phyloP scores from a whole-genome alignment of 331 rosid genomes.

The Erythrophleum ivorense region DNA sequence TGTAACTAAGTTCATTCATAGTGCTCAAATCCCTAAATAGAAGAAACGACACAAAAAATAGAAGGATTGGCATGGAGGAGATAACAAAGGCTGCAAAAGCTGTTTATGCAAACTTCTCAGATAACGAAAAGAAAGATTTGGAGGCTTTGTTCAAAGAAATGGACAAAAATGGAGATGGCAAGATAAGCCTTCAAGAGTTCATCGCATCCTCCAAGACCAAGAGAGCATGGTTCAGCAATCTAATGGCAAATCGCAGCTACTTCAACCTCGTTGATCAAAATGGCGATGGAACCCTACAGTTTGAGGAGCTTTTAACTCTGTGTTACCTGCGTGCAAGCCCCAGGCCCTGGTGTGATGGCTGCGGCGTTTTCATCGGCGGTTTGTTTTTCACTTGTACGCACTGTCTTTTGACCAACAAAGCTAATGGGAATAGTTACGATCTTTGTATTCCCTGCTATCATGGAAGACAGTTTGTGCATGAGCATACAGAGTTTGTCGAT shows the following conservation, averaged over 20 bases:
- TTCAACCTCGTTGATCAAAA: background rate
- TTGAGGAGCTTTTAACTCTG: background rate
- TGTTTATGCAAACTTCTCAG: background rate
- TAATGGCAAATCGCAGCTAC: fast-evolving
- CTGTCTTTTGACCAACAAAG: background rate
- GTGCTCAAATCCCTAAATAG: too few species aligned
- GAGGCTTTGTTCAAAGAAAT: background rate
- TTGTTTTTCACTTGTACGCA: background rate
- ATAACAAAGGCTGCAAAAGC: background rate
- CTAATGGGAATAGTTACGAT: background rate
- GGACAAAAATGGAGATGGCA: background rate
- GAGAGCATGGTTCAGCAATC: too few species aligned
- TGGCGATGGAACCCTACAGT: background rate
- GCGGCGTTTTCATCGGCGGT: background rate
- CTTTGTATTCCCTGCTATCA: background rate
- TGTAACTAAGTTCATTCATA: too few species aligned
- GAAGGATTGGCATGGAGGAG: background rate
- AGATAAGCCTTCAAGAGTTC: background rate
- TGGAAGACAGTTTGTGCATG: background rate
- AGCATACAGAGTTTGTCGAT: background rate
- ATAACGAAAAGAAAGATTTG: background rate
- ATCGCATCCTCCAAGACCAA: fast-evolving
- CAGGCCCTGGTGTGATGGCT: background rate
- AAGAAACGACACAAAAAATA: background rate
- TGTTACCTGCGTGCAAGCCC: background rate